A percentile compares a stretch with the other conserved stretches of the same genome.
phyloP scores from a whole-genome alignment of 106 monocot species.

The Dendrobium huoshanense region DNA sequence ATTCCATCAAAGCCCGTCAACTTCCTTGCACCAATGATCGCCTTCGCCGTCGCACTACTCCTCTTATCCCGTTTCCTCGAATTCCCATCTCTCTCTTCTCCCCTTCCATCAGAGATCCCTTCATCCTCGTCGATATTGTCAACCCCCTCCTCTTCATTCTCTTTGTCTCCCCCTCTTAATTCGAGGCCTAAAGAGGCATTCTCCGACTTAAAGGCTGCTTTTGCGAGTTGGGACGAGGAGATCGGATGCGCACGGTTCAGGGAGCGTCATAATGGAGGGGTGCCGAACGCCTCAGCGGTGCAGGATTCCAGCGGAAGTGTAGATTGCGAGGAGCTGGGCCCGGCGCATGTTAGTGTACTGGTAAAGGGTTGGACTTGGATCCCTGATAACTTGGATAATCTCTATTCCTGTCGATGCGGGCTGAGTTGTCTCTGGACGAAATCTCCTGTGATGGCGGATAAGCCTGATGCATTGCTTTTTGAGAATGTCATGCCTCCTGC shows the following conservation, averaged over 20 bases:
- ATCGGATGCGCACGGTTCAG: slow-evolving; percentile 56
- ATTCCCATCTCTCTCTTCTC: slow-evolving; percentile 42
- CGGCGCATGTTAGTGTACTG: slow-evolving; percentile 46
- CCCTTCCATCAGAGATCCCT: slow-evolving; percentile 14
- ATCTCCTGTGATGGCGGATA: slow-evolving; percentile 50
- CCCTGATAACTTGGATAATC: slow-evolving; percentile 75
- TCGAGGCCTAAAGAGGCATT: slow-evolving; percentile 20
- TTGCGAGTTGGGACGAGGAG: slow-evolving; percentile 48
- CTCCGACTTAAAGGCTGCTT: slow-evolving; percentile 38
- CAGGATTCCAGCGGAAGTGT: slow-evolving; percentile 19
- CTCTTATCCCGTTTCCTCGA: slow-evolving; percentile 54
- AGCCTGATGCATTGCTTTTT: slow-evolving; percentile 69
- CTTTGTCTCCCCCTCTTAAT: background rate
- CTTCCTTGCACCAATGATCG: slow-evolving; percentile 51
- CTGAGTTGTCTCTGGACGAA: slow-evolving; percentile 86
- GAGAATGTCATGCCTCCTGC: slow-evolving; percentile 60
- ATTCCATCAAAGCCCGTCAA: slow-evolving; percentile 30
- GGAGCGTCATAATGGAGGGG: slow-evolving; percentile 26
- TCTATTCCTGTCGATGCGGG: slow-evolving; percentile 77
- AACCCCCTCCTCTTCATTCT: slow-evolving; percentile 18
- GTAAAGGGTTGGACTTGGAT: slow-evolving; percentile 97
- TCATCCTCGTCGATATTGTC: slow-evolving; percentile 2
- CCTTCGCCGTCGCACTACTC: slow-evolving; percentile 41
- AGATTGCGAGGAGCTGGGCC: slow-evolving; percentile 16
- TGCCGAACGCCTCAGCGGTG: slow-evolving; percentile 32